Percentiles rank a stretch among this genome's conserved stretches.
Evolutionary conservation across 2,329 filamentous ascomycete genomes (phyloP).

Genomic region (Trichoderma sp.): DNA sequence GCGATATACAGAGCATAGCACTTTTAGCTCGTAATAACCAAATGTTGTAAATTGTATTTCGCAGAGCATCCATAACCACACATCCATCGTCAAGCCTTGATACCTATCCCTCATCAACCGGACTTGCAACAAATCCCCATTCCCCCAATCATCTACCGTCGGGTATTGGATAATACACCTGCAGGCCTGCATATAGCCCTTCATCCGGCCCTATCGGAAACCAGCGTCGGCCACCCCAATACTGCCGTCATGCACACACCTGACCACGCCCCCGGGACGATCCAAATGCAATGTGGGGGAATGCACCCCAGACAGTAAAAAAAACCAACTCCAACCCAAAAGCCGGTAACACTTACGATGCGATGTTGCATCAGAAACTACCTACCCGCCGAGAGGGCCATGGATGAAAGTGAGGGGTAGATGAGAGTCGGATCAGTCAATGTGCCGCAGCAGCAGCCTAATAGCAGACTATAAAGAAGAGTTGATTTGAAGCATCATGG

Average conservation of each 20-base stretch:
- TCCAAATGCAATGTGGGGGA: slow-evolving; percentile 3
- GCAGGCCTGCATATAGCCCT: background rate
- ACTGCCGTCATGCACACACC: background rate
- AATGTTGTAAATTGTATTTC: too few relatives aligned
- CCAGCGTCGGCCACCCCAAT: background rate
- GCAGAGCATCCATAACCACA: too few relatives aligned
- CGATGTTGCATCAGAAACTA: background rate
- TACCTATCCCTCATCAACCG: too few relatives aligned
- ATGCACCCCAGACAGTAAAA: background rate
- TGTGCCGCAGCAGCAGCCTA: background rate
- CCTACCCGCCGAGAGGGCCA: background rate
- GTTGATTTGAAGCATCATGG: background rate
- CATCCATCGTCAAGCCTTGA: too few relatives aligned
- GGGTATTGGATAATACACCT: background rate
- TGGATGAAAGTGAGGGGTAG: background rate
- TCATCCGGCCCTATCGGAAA: slow-evolving; percentile 10
- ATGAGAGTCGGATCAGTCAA: background rate
- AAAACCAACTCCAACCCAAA: background rate
- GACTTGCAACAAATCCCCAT: background rate
- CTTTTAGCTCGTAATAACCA: too few relatives aligned
- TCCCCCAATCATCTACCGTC: background rate
- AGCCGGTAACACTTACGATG: slow-evolving; percentile 1
- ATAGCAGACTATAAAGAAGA: background rate
- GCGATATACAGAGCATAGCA: background rate
- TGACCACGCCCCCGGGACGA: background rate